Conservation (phyloP, 2,329 filamentous ascomycete genomes). For the Basipetospora chlamydospora region DNA sequence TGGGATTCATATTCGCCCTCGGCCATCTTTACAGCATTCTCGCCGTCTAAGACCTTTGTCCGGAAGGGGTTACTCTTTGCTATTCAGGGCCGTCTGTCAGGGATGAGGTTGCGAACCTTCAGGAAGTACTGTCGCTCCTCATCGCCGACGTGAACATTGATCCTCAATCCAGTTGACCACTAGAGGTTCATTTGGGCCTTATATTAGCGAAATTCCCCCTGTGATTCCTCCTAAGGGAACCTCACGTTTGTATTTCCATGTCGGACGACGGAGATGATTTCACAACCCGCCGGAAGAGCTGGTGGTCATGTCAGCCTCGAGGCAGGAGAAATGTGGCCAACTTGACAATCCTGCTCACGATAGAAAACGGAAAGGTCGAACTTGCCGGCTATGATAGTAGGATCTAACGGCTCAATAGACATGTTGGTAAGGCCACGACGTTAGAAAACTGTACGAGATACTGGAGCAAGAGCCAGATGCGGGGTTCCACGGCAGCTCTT, state of each 20-base stretch:
- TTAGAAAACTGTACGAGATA: too few relatives aligned
- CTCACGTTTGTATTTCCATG: constrained; percentile 1
- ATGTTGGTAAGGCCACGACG: too few relatives aligned
- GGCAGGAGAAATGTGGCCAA: neutral
- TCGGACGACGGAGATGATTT: neutral
- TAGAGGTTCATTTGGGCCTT: too few relatives aligned
- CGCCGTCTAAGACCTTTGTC: constrained; percentile 10
- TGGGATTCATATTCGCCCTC: constrained; percentile 12
- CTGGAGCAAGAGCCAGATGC: too few relatives aligned
- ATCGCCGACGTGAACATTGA: constrained; percentile 6
- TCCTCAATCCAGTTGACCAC: constrained; percentile 5
- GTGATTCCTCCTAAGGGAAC: too few relatives aligned
- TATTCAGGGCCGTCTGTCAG: neutral
- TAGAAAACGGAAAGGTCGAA: neutral
- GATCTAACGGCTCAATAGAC: too few relatives aligned
- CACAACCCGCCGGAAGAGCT: neutral
- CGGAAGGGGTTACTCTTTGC: neutral
- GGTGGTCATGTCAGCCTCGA: neutral
- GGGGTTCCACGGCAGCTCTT: too few relatives aligned
- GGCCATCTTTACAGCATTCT: constrained; percentile 10
- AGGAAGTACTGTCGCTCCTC: constrained; percentile 7
- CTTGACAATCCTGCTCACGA: neutral
- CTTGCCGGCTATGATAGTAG: neutral
- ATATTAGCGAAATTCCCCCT: too few relatives aligned
- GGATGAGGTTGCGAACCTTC: constrained; percentile 5